Evolutionary conservation across 2,329 filamentous ascomycete species (phyloP).

Genomic region (Phyllachora maydis): DNA sequence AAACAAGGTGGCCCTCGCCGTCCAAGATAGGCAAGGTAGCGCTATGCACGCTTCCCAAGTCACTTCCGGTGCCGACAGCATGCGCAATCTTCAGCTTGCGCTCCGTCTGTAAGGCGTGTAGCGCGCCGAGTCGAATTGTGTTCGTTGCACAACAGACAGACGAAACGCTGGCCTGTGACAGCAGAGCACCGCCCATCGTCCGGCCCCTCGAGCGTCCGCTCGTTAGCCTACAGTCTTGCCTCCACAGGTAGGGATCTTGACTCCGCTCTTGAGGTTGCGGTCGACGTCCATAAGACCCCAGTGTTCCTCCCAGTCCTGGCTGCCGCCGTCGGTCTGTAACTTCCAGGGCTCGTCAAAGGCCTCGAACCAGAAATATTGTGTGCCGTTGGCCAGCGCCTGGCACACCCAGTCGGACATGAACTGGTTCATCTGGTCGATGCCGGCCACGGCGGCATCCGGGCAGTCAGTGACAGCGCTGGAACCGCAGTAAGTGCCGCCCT

Average conservation of each 20-base stretch:
- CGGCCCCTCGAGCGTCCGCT: too few species aligned
- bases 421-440: slow-evolving; percentile 61
- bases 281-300: slow-evolving; percentile 84
- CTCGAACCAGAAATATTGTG: slow-evolving; percentile 94
- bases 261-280: slow-evolving; percentile 62
- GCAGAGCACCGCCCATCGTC: too few species aligned
- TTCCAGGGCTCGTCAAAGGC: slow-evolving; percentile 98
- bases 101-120: too few species aligned
- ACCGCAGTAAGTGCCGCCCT: slow-evolving; percentile 64
- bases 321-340: slow-evolving; percentile 42
- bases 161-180: too few species aligned
- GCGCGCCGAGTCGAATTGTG: too few species aligned
- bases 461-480: slow-evolving; percentile 28
- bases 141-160: too few species aligned
- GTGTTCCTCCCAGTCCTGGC: slow-evolving; percentile 77
- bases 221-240: slow-evolving; percentile 59
- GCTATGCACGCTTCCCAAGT: too few species aligned
- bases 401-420: slow-evolving; percentile 81
- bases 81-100: too few species aligned
- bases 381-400: slow-evolving; percentile 56
- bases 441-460: slow-evolving; percentile 50
- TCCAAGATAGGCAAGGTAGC: too few species aligned
- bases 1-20: too few species aligned
- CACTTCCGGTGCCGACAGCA: too few species aligned
- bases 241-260: slow-evolving; percentile 74